Conservation (phyloP, 2,329 filamentous ascomycete genomes). For the Diaporthe ilicicola region DNA sequence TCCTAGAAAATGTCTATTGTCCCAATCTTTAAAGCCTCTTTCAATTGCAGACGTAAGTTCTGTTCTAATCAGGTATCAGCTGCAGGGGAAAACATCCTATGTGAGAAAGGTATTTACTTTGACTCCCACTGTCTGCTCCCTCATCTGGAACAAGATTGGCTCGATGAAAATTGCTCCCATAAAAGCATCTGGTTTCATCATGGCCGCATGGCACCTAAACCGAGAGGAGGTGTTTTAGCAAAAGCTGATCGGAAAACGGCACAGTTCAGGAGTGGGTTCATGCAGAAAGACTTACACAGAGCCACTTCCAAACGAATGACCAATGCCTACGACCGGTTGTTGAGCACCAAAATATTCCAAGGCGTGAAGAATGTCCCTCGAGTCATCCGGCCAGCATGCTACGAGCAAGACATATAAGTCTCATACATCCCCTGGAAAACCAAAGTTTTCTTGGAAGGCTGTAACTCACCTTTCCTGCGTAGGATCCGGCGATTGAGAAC, state of each 20-base stretch:
- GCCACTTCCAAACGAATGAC: conserved; percentile 30
- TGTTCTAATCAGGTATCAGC: not conserved
- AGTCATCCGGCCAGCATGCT: conserved; percentile 30
- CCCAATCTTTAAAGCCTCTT: conserved; percentile 20
- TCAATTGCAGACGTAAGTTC: not conserved
- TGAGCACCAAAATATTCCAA: conserved; percentile 9
- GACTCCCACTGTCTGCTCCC: conserved; percentile 27
- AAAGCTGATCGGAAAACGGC: not conserved
- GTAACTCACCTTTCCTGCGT: not conserved
- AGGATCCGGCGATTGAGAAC: conserved; percentile 9
- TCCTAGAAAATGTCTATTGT: conserved; percentile 21
- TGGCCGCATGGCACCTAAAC: conserved; percentile 27
- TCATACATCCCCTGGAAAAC: not conserved
- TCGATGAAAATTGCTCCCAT: conserved; percentile 25
- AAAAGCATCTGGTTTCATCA: conserved; percentile 24
- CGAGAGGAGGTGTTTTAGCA: not conserved
- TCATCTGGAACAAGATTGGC: conserved; percentile 29
- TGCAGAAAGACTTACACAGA: conserved; percentile 4
- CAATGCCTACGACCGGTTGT: conserved; percentile 26
- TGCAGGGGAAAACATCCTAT: not conserved
- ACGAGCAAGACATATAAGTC: not conserved
- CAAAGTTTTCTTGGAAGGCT: not conserved
- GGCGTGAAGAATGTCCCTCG: conserved; percentile 24
- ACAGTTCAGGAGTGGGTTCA: not conserved
- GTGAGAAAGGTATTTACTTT: not conserved